A percentile compares a stretch with the other conserved stretches of the same genome.
phyloP scores from a whole-genome alignment of 352 stramenopile genomes.

The Thraustotheca clavata region DNA sequence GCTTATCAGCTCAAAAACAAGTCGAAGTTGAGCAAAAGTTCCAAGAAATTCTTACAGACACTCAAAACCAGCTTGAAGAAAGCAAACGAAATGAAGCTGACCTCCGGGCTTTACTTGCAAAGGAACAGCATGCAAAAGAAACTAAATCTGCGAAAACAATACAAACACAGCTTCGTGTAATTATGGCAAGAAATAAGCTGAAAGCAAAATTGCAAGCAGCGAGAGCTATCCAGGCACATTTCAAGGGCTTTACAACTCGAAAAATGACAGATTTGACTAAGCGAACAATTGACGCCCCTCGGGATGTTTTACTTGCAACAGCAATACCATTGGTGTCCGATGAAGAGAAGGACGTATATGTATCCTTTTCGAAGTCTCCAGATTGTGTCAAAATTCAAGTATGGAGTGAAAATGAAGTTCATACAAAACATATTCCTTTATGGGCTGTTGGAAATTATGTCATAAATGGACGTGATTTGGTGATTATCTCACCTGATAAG shows the following conservation, averaged over 20 bases:
- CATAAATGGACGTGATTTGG: neutral
- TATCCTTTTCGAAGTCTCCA: neutral
- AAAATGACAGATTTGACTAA: constrained; percentile 1
- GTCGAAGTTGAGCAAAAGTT: neutral
- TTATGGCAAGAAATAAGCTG: constrained; percentile 1
- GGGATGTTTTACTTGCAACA: neutral
- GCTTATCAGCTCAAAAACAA: constrained; percentile 6
- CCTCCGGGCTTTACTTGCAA: neutral
- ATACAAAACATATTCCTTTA: constrained; percentile 5
- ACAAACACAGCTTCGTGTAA: constrained; percentile 4
- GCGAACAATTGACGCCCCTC: neutral
- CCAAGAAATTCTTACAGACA: neutral
- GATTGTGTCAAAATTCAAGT: constrained; percentile 15
- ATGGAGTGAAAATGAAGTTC: neutral
- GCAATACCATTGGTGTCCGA: neutral
- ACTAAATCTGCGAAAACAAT: constrained; percentile 9
- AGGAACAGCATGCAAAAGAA: neutral
- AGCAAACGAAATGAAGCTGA: neutral
- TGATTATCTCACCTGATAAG: neutral
- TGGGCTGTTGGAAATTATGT: constrained; percentile 4
- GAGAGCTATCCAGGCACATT: constrained; percentile 1
- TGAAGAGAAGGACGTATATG: constrained; percentile 6
- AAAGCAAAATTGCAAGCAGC: constrained; percentile 16
- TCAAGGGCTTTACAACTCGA: neutral
- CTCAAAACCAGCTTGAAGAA: neutral